These are phyloP conservation scores for Microstegium vimineum DNA, from an alignment of 176 grass and related monocot species.

Conservation along the genomic window DNA sequence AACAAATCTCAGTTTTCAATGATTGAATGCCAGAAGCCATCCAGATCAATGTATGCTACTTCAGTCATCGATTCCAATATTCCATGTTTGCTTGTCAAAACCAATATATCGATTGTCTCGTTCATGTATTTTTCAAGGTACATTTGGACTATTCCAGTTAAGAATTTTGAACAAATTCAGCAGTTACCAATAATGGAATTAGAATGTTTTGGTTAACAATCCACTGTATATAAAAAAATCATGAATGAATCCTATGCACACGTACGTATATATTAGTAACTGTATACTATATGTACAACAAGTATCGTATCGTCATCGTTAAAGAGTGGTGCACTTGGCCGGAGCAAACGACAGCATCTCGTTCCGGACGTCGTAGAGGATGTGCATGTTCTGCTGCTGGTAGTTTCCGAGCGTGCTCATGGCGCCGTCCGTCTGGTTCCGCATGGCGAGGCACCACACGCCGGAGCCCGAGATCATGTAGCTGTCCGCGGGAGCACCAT, in stretches of 20 bases:
- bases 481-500: constrained; percentile 52
- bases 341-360: constrained; percentile 53
- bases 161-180: neutral
- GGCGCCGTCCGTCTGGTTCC: constrained; percentile 1
- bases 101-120: neutral
- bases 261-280: neutral
- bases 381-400: constrained; percentile 72
- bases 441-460: constrained; percentile 53
- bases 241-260: neutral
- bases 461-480: constrained; percentile 49
- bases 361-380: constrained; percentile 61
- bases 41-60: too few species aligned
- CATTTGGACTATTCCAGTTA: neutral
- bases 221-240: neutral
- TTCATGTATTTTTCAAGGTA: neutral
- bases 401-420: constrained; percentile 51
- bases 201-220: neutral
- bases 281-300: neutral
- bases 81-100: neutral
- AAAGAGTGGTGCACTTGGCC: constrained; percentile 41
- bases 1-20: too few species aligned
- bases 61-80: neutral
- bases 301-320: constrained; percentile 9
- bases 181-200: neutral
- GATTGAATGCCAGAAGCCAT: neutral